Percentiles rank a stretch among this genome's conserved stretches.
Evolutionary conservation across 805 yeast species (phyloP).

Genomic region (Vanderwaltozyma verrucispora): DNA sequence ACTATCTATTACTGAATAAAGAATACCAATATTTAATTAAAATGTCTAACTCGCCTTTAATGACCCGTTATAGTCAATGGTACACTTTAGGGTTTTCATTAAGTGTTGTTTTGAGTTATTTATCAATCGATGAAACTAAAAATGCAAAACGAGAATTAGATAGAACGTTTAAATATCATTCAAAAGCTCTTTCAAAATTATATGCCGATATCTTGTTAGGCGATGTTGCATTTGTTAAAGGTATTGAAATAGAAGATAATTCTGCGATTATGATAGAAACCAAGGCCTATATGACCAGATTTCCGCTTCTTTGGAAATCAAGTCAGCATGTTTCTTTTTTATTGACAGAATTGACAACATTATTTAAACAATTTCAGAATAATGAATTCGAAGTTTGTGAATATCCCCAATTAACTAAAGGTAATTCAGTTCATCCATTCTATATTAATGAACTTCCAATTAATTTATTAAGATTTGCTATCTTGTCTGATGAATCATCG

Average conservation of each 20-base stretch:
- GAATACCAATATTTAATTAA: conserved; percentile 55
- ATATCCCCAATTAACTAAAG: not conserved
- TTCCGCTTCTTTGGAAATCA: conserved; percentile 45
- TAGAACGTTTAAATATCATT: conserved; percentile 45
- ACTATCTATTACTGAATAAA: conserved; percentile 56
- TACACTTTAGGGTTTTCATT: conserved; percentile 61
- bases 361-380: conserved; percentile 13
- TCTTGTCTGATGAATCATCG: conserved; percentile 60
- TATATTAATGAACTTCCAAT: conserved; percentile 35
- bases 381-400: conserved; percentile 2
- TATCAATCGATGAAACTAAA: conserved; percentile 31
- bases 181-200: conserved; percentile 34
- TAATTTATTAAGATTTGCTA: conserved; percentile 56
- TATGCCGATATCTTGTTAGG: conserved; percentile 20
- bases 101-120: conserved; percentile 54
- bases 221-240: conserved; percentile 6
- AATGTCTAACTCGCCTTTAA: conserved; percentile 45
- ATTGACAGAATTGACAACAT: conserved; percentile 30
- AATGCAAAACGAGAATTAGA: conserved; percentile 40
- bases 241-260: conserved; percentile 17
- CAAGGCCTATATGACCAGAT: conserved; percentile 51
- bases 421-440: conserved; percentile 10
- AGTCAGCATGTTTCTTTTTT: conserved; percentile 38
- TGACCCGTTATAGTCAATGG: conserved; percentile 53
- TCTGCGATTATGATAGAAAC: conserved; percentile 28